A percentile compares a stretch with the other conserved stretches of the same genome.
These are phyloP conservation scores for Coffea eugenioides DNA, from an alignment of 257 asterid species.

Conservation along the genomic window DNA sequence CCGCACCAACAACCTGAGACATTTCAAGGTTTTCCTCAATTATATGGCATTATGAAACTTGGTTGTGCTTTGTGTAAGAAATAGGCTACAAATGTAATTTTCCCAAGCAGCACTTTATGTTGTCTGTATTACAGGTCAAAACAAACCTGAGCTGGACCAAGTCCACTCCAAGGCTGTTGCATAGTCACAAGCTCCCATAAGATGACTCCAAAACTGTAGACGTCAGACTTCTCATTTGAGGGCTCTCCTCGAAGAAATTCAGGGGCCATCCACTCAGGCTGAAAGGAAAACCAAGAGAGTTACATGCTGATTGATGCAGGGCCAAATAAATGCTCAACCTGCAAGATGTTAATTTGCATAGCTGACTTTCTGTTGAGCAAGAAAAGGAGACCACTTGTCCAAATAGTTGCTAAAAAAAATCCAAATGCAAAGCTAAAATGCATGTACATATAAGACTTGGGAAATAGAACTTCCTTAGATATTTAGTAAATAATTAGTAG, in stretches of 20 bases:
- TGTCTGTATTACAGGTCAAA: neutral
- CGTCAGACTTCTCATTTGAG: conserved; percentile 92
- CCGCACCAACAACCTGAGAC: conserved; percentile 93
- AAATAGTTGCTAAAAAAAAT: neutral
- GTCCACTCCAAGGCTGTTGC: conserved; percentile 97
- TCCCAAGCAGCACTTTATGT: neutral
- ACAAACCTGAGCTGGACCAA: conserved; percentile 87
- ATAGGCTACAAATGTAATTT: neutral
- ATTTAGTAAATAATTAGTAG: neutral
- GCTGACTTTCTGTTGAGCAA: conserved; percentile 6
- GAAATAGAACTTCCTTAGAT: no score
- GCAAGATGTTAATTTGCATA: conserved; percentile 23
- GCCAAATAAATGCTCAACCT: conserved; percentile 22
- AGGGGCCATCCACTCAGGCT: conserved; percentile 99
- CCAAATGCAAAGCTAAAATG: neutral
- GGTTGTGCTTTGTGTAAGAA: neutral
- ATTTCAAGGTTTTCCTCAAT: neutral
- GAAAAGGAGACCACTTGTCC: neutral
- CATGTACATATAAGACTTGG: neutral
- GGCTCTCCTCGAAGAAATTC: conserved; percentile 99
- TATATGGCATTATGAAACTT: neutral
- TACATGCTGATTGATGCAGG: conserved; percentile 29
- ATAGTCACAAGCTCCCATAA: conserved; percentile 92
- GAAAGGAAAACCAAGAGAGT: conserved; percentile 47
- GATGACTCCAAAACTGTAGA: conserved; percentile 86